phyloP scores from a whole-genome alignment of 2,329 filamentous ascomycete genomes.

The Aspergillus chevalieri region DNA sequence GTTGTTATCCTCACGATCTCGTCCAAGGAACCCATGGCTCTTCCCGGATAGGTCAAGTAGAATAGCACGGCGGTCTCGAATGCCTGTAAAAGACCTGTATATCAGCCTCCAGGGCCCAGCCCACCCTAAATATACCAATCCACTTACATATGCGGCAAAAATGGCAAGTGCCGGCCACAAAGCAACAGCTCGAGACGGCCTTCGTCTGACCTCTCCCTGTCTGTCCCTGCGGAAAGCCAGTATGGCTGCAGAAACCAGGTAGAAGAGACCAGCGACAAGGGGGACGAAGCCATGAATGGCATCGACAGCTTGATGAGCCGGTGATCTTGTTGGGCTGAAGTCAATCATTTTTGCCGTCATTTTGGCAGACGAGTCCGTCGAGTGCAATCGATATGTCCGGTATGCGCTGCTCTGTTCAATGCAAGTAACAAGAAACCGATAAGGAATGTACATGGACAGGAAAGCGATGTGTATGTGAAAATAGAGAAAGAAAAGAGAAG shows the following conservation, averaged over 20 bases:
- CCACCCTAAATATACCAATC: not conserved
- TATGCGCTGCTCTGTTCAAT: not conserved
- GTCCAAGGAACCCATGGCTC: slow-evolving; percentile 1
- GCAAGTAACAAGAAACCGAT: not conserved
- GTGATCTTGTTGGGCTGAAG: not conserved
- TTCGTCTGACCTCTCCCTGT: slow-evolving; percentile 37
- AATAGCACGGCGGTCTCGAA: slow-evolving; percentile 13
- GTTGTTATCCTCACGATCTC: slow-evolving; percentile 2
- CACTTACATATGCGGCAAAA: slow-evolving; percentile 37
- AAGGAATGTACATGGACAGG: not conserved
- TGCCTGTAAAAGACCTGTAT: not conserved
- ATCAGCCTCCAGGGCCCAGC: not conserved
- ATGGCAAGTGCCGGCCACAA: slow-evolving; percentile 29
- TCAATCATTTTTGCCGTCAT: not conserved
- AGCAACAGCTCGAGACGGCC: slow-evolving; percentile 32
- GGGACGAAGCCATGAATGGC: slow-evolving; percentile 32
- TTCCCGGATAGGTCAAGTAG: slow-evolving; percentile 1
- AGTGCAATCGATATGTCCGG: not conserved
- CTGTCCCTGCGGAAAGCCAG: slow-evolving; percentile 10
- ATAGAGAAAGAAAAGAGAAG: not conserved
- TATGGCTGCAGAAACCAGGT: slow-evolving; percentile 42
- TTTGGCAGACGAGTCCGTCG: not conserved
- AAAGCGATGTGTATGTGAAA: not conserved
- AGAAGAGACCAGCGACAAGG: slow-evolving; percentile 52
- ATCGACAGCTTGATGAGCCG: not conserved